Evolutionary conservation across 257 asterid genomes (phyloP), one percentile per base, ranked within the genome.

Genomic region (Datura wrightii): DNA sequence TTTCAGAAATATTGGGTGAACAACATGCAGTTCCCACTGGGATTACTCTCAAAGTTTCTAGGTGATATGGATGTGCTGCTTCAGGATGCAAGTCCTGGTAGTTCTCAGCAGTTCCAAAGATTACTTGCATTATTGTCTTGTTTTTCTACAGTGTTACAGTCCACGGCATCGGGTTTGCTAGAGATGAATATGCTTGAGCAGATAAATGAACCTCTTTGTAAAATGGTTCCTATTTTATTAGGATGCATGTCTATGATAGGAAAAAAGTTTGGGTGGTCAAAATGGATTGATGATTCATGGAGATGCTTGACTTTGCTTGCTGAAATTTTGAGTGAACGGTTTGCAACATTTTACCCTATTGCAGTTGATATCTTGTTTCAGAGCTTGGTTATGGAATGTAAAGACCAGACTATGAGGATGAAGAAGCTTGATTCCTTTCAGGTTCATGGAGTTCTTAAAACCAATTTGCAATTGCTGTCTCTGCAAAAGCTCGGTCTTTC

Each of bases 1-100:
- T 97, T 97, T 88, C 98, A 95, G 96, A 97, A 97, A 86, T 93
- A 94, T 84, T 97, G 99, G 99, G 99, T 92, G 82, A 97, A 95
- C 86, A 94, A 95, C 88, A 91, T 95, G 98, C 98, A 94, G 83
- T 97, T 97, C 88, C 94, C 98, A 39, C 82, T 94, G 76, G 98
- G 98, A 50, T 90, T 97, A 92, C 90, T 97, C 86, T 94, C 97
- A 44, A 97, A 97, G 85, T 95, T 97, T 88, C 91, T 97, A 88
- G 99, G 97, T 78, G 99, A 97, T 88, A 93, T 97, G 98, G 98
- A 97, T 74, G 90, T 86, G 84, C 85, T 97, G 82, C 97, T 97
- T 85, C 96, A 93, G 90, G 99, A 97, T 88, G 94, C 92, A 87
- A 90, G 96, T 89, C 96, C 91, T 69, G 96, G 97, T 69, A 94